Conservation (phyloP, 192 early-diverging fungal genomes). For the Mortierella alpina region DNA sequence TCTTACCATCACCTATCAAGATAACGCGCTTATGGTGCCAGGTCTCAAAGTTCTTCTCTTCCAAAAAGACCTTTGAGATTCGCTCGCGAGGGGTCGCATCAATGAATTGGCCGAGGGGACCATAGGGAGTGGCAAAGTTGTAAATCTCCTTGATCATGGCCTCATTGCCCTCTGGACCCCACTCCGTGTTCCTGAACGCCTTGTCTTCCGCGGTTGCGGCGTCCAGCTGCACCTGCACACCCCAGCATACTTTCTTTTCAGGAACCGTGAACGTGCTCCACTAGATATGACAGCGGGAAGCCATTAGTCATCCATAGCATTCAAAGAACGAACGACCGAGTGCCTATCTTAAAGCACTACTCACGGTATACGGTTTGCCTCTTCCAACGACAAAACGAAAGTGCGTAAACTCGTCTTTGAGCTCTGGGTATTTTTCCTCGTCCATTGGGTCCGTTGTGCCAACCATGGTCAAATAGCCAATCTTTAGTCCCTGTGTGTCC, state of each 20-base stretch:
- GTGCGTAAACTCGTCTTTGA: constrained; percentile 21
- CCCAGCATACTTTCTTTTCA: constrained; percentile 23
- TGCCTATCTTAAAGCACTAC: background rate
- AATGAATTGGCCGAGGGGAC: constrained; percentile 17
- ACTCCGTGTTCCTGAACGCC: constrained; percentile 20
- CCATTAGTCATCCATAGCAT: background rate
- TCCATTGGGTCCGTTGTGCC: constrained; percentile 23
- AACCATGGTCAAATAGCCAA: constrained; percentile 25
- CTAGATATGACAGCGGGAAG: constrained; percentile 1
- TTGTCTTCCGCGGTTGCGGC: background rate
- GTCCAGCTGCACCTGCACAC: constrained; percentile 8
- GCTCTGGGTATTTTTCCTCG: constrained; percentile 1
- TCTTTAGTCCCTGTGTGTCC: constrained; percentile 12
- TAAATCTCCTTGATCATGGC: constrained; percentile 17
- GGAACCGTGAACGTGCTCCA: constrained; percentile 32
- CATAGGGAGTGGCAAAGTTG: constrained; percentile 11
- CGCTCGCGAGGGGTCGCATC: constrained; percentile 18
- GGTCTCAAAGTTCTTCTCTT: constrained; percentile 39
- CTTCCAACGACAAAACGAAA: constrained; percentile 21
- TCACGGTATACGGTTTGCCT: constrained; percentile 21
- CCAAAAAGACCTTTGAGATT: constrained; percentile 35
- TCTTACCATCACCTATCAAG: constrained; percentile 38
- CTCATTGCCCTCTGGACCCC: constrained; percentile 19
- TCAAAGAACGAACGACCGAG: background rate
- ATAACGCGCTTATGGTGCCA: constrained; percentile 19